Conservation (phyloP, 192 early-diverging fungal genomes). For the Obelidium mucronatum region DNA sequence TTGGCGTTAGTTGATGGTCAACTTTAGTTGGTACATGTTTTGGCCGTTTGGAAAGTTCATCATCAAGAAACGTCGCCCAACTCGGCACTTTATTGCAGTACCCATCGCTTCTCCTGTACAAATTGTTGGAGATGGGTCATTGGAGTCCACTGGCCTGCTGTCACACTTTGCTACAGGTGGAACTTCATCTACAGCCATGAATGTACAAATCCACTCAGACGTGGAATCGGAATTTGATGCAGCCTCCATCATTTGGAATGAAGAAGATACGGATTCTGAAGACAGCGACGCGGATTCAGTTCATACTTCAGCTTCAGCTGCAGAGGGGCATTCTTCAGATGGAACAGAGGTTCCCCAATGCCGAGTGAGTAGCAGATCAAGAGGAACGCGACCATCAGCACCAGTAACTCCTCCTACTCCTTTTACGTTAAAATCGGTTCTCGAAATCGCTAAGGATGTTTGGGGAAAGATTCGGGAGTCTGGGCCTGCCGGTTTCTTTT, state of each 20-base stretch:
- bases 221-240: slow-evolving; percentile 9
- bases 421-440: not conserved
- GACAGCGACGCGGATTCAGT: not conserved
- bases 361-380: too few relatives aligned
- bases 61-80: slow-evolving; percentile 59
- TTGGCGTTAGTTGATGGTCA: slow-evolving; percentile 64
- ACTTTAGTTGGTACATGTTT: slow-evolving; percentile 85
- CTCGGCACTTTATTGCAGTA: slow-evolving; percentile 16
- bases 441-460: not conserved
- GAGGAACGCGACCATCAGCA: too few relatives aligned
- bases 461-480: slow-evolving; percentile 8
- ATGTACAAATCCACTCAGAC: slow-evolving; percentile 7
- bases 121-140: not conserved
- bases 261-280: slow-evolving; percentile 25
- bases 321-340: not conserved
- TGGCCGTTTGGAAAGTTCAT: slow-evolving; percentile 98
- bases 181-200: not conserved
- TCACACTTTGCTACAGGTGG: not conserved
- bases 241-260: slow-evolving; percentile 1
- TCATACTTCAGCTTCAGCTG: not conserved
- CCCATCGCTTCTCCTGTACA: not conserved
- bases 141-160: not conserved
- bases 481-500: slow-evolving; percentile 50
- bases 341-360: not conserved
- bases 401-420: not conserved